Base-by-base conservation (phyloP, 768 basidiomycete species). In the Melanogaster broomeanus region DNA sequence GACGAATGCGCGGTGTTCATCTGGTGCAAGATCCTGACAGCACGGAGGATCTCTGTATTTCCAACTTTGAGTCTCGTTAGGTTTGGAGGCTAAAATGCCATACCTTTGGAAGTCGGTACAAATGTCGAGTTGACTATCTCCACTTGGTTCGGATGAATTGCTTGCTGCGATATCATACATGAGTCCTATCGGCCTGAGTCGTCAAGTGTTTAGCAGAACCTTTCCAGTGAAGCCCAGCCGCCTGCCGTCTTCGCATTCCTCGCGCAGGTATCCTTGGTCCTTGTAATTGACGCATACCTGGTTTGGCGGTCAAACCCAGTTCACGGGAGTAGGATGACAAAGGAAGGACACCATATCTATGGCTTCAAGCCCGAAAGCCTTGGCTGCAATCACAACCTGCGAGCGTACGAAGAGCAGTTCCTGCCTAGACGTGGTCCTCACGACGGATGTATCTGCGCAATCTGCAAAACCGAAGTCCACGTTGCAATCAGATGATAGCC, bases 191-290 rank as follows among this genome's bases (percentile, higher is more conserved):
- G 22, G n/a, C 48, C 55, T 27, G 28, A 12, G 40, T 9, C 33
- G 38, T 13, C 35, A 45, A 13, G 11, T 37, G 46, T 15, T n/a
- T 9, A 42, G 35, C 31, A 42, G 18, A 42, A 84, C 93, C 80
- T 97, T 97, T 40, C 93, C 95, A n/a, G 85, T 88, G 62, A 93
- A 98, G 0, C 95, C 95, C 13, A 97, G 71, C 49, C 83, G 73
- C 42, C 87, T 69, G 1, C 90, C 95, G 58, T 97, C 93, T 42
- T 77, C 65, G 45, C 86, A 88, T 66, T 97, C 95, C 1, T 87
- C 83, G 56, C 72, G 69, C 27, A 97, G 73, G 52, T 80, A 80
- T 15, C 78, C 75, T 10, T 73, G 60, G 61, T 94, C 84, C 61
- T 87, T 88, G 71, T 93, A 95, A 62, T 94, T 85, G 31, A 94